phyloP scores from a whole-genome alignment of 1,139 yeast genomes.

The Yamadazyma sp. region DNA sequence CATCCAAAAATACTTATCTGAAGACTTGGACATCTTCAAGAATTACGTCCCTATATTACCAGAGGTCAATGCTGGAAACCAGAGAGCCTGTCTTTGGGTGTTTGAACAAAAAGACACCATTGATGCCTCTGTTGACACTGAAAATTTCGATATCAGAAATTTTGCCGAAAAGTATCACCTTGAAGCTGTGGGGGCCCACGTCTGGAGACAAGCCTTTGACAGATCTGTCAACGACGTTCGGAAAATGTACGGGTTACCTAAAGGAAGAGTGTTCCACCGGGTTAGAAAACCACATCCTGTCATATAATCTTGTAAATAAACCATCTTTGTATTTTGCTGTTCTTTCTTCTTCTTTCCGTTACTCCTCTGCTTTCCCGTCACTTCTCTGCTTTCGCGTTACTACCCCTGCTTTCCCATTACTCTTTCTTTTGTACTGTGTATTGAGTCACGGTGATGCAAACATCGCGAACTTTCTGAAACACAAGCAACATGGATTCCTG shows the following conservation, averaged over 20 bases:
- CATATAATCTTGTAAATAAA: slow-evolving; percentile 11
- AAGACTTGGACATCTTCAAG: slow-evolving; percentile 45
- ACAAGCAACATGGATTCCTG: neutral
- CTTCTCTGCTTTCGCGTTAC: no score
- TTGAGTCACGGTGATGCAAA: no score
- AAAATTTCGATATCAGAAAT: slow-evolving; percentile 66
- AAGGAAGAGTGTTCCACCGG: slow-evolving; percentile 73
- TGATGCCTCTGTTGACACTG: slow-evolving; percentile 23
- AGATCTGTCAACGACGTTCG: slow-evolving; percentile 69
- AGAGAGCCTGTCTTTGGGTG: slow-evolving; percentile 89
- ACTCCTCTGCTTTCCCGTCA: no score
- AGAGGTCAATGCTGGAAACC: slow-evolving; percentile 78
- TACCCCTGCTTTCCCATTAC: no score
- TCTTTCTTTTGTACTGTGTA: no score
- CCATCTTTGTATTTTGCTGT: neutral
- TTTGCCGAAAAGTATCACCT: slow-evolving; percentile 59
- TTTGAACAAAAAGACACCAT: slow-evolving; percentile 59
- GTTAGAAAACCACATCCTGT: slow-evolving; percentile 36
- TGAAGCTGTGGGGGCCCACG: slow-evolving; percentile 83
- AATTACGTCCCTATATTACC: slow-evolving; percentile 86
- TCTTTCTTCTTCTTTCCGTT: no score
- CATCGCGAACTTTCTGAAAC: neutral
- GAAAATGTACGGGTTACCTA: slow-evolving; percentile 65
- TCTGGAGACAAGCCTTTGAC: slow-evolving; percentile 89
- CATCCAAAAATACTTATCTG: slow-evolving; percentile 41